A percentile compares a stretch with the other conserved stretches of the same genome.
These are phyloP conservation scores for Entonaema liquescens DNA, from an alignment of 495 filamentous ascomycete genomes.

Conservation along the genomic window DNA sequence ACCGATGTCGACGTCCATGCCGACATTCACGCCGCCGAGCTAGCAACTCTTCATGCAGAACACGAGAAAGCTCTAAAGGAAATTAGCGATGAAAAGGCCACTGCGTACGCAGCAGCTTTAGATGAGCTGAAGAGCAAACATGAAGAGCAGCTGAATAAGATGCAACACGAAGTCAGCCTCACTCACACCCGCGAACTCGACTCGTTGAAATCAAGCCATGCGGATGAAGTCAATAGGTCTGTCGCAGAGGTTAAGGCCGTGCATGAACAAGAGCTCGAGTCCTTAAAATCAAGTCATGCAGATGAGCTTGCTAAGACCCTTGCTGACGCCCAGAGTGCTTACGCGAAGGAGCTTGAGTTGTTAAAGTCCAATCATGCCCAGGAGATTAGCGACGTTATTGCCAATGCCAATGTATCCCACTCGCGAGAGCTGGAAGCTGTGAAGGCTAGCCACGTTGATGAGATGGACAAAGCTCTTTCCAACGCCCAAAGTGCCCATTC, in stretches of 20 bases:
- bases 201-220: conserved; percentile 50
- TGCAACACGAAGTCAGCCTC: conserved; percentile 48
- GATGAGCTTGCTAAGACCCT: conserved; percentile 50
- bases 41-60: conserved; percentile 50
- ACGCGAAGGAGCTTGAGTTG: conserved; percentile 50
- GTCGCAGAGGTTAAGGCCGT: conserved; percentile 44
- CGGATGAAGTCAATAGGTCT: conserved; percentile 49
- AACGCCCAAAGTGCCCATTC: conserved; percentile 44
- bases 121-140: conserved; percentile 57
- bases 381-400: conserved; percentile 50
- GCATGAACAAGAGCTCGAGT: conserved; percentile 48
- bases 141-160: conserved; percentile 50
- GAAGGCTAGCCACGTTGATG: conserved; percentile 49
- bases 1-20: too few relatives aligned
- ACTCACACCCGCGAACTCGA: conserved; percentile 52
- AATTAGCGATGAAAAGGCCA: conserved; percentile 55
- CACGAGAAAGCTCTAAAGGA: conserved; percentile 57
- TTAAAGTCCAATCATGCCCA: conserved; percentile 51
- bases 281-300: conserved; percentile 54
- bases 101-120: conserved; percentile 54
- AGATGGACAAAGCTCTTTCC: conserved; percentile 43
- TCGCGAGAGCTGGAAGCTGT: conserved; percentile 51
- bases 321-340: conserved; percentile 40
- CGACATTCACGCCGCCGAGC: conserved; percentile 30
- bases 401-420: conserved; percentile 48